A percentile compares a stretch with the other conserved stretches of the same genome.
Conservation (phyloP, 1,139 yeast species). For the Ogataea hybrid region DNA sequence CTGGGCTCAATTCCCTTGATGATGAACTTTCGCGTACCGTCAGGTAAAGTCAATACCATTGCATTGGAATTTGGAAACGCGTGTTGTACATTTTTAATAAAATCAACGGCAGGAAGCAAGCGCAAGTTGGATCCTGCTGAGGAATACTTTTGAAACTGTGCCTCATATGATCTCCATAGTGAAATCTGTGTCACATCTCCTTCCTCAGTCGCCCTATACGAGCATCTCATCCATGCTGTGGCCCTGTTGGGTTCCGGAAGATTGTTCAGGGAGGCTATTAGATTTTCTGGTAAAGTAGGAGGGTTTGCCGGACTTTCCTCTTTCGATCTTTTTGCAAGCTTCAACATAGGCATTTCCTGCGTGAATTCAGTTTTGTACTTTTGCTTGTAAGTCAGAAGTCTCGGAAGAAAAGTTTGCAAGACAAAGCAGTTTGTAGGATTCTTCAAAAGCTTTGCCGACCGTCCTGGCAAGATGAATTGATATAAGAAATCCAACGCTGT, state of each 20-base stretch:
- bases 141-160: conserved; percentile 57
- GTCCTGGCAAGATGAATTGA: conserved; percentile 56
- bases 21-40: conserved; percentile 74
- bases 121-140: conserved; percentile 39
- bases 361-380: conserved; percentile 37
- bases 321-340: conserved; percentile 40
- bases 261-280: conserved; percentile 58
- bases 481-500: conserved; percentile 66
- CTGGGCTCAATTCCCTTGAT: conserved; percentile 87
- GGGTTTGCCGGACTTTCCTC: conserved; percentile 55
- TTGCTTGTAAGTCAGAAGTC: conserved; percentile 56
- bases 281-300: conserved; percentile 59
- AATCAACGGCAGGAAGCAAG: conserved; percentile 91
- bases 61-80: conserved; percentile 94
- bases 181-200: conserved; percentile 96
- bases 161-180: conserved; percentile 93
- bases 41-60: conserved; percentile 69
- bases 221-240: conserved; percentile 91
- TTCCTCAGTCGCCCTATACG: conserved; percentile 71
- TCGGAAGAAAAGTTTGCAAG: conserved; percentile 57
- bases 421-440: conserved; percentile 44
- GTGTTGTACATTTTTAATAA: conserved; percentile 87
- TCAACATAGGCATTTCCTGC: conserved; percentile 38
- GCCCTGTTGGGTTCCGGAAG: conserved; percentile 90
- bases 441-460: conserved; percentile 37